Evolutionary conservation across 371 early-diverging fungal species (phyloP).

Genomic region (Neoconidiobolus thromboides): DNA sequence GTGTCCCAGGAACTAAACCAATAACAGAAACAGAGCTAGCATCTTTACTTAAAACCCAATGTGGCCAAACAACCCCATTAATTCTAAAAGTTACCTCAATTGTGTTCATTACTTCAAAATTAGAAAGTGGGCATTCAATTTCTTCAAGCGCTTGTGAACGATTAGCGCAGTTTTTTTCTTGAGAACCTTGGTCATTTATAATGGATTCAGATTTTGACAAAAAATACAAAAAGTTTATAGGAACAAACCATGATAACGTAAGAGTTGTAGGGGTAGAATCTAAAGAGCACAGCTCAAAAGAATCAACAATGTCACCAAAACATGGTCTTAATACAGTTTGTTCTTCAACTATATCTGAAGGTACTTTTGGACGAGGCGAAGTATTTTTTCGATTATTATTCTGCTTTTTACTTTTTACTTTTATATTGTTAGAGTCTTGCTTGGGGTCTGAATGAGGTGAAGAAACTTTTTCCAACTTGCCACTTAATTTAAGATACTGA

Average conservation of each 20-base stretch:
- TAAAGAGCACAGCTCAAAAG: neutral
- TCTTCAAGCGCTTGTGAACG: neutral
- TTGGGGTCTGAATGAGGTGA: neutral
- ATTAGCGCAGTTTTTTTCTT: neutral
- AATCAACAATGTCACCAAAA: neutral
- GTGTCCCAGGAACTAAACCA: neutral
- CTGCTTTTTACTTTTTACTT: neutral
- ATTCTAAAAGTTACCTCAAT: neutral
- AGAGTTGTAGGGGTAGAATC: neutral
- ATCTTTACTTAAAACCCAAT: neutral
- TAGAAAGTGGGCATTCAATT: neutral
- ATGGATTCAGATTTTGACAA: neutral
- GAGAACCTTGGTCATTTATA: neutral
- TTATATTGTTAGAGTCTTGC: neutral
- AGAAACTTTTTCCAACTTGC: neutral
- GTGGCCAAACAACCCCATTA: neutral
- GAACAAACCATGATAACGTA: neutral
- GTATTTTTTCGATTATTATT: neutral
- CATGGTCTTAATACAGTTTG: neutral
- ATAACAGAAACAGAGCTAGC: neutral
- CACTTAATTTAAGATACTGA: conserved; percentile 2
- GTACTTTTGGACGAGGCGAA: neutral
- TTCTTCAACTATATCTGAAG: neutral
- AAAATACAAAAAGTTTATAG: neutral
- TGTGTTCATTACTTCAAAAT: neutral